A percentile compares a stretch with the other conserved stretches of the same genome.
Evolutionary conservation across 2,329 filamentous ascomycete species (phyloP).

Genomic region (Cercospora brassicicola): DNA sequence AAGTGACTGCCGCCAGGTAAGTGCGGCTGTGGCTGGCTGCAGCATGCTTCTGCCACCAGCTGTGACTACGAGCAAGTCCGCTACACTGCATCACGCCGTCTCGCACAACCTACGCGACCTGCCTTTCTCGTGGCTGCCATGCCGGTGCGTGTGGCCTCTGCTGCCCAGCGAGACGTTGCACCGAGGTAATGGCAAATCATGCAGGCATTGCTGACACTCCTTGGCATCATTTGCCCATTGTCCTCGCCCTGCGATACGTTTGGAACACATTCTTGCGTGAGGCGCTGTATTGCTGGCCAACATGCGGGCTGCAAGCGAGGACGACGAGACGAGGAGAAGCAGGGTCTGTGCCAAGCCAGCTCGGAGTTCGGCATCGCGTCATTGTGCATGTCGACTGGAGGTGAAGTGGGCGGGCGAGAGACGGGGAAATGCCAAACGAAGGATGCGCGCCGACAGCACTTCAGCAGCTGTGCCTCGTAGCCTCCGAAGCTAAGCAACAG

Average conservation of each 20-base stretch:
- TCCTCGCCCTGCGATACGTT: background rate
- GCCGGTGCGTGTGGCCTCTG: background rate
- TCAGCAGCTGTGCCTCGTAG: conserved; percentile 4
- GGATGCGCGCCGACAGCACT: background rate
- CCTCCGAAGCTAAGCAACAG: background rate
- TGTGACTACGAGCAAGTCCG: background rate
- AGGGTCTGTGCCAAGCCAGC: background rate
- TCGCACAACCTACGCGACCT: background rate
- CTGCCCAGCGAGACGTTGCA: background rate
- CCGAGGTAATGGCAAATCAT: background rate
- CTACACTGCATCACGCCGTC: background rate
- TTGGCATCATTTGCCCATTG: background rate
- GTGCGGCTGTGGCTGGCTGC: background rate
- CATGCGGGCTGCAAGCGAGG: background rate
- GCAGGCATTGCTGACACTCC: background rate
- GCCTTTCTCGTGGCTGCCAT: background rate
- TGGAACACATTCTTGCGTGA: background rate
- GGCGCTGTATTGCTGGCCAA: background rate
- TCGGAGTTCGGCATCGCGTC: background rate
- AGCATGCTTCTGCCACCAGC: background rate
- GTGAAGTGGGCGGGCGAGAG: background rate
- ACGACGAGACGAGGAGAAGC: background rate
- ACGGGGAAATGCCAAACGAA: background rate
- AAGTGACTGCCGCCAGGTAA: background rate
- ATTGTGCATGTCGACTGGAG: background rate